phyloP scores from a whole-genome alignment of 2,329 filamentous ascomycete species.

The Chaetothyriales sp. region DNA sequence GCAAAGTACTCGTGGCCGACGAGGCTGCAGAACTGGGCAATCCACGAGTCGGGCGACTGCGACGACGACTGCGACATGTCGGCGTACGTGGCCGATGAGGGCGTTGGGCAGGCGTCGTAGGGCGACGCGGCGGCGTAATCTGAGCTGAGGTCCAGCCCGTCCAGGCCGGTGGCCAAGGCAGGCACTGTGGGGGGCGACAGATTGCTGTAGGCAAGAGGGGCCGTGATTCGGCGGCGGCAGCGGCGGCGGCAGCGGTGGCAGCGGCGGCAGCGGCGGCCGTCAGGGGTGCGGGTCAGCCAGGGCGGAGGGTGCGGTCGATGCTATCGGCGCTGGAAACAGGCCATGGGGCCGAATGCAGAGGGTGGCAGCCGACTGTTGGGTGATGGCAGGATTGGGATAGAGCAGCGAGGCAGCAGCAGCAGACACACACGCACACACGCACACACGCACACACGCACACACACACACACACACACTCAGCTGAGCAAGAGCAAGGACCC shows the following conservation, averaged over 20 bases:
- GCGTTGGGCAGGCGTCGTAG: constrained; percentile 15
- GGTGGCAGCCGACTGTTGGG: too few relatives aligned
- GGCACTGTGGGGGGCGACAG: constrained; percentile 33
- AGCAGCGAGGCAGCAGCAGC: too few relatives aligned
- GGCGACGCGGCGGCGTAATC: constrained; percentile 13
- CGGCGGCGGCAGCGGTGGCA: too few relatives aligned
- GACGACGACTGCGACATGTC: constrained; percentile 42
- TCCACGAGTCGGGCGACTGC: constrained; percentile 74
- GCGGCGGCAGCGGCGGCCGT: too few relatives aligned
- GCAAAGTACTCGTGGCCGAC: constrained; percentile 98
- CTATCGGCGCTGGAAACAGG: neutral
- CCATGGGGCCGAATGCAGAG: neutral
- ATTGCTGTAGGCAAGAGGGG: constrained; percentile 21
- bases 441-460: neutral
- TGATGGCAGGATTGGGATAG: too few relatives aligned
- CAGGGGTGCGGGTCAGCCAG: constrained; percentile 3
- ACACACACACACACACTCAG: neutral
- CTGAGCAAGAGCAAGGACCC: neutral
- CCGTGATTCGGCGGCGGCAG: neutral
- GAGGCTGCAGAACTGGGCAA: constrained; percentile 88
- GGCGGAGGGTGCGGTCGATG: constrained; percentile 1
- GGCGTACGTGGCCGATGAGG: constrained; percentile 15
- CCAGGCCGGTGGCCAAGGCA: constrained; percentile 35
- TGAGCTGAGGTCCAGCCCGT: constrained; percentile 30
- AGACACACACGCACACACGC: neutral